phyloP scores from a whole-genome alignment of 257 asterid genomes.

The Pogostemon cablin region DNA sequence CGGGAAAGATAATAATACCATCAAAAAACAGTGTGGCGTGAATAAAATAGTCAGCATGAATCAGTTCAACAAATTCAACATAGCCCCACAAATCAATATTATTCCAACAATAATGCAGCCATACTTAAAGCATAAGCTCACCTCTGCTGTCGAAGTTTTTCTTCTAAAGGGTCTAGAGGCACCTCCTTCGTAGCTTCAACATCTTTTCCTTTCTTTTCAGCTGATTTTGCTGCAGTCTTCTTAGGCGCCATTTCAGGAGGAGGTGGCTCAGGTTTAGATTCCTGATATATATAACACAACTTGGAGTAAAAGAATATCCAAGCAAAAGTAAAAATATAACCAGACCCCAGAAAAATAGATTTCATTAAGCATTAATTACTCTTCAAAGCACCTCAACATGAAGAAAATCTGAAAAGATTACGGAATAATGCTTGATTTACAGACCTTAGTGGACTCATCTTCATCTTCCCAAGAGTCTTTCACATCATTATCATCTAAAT shows the following conservation, averaged over 20 bases:
- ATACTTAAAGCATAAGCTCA: conserved; percentile 27
- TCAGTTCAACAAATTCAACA: neutral
- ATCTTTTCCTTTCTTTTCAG: conserved; percentile 65
- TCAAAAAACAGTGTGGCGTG: neutral
- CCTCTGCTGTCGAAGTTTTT: conserved; percentile 96
- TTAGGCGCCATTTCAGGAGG: conserved; percentile 67
- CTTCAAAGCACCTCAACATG: neutral
- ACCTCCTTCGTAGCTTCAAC: conserved; percentile 52
- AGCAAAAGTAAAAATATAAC: neutral
- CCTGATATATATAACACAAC: conserved; percentile 44
- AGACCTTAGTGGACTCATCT: conserved; percentile 70
- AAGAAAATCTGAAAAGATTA: neutral
- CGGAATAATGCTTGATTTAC: neutral
- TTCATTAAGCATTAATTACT: neutral
- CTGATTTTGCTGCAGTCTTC: conserved; percentile 56
- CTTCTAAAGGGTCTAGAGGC: conserved; percentile 79
- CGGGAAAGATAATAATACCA: neutral
- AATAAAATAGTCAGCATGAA: neutral
- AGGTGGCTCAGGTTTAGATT: conserved; percentile 57
- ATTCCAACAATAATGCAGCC: neutral
- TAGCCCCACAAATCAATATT: neutral
- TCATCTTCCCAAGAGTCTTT: conserved; percentile 99
- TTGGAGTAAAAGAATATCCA: conserved; percentile 14
- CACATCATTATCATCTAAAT: conserved; percentile 64
- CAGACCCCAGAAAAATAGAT: neutral